Percentiles rank a stretch among this genome's conserved stretches.
phyloP scores from a whole-genome alignment of 257 asterid species.

The Solanum infundibuliforme region DNA sequence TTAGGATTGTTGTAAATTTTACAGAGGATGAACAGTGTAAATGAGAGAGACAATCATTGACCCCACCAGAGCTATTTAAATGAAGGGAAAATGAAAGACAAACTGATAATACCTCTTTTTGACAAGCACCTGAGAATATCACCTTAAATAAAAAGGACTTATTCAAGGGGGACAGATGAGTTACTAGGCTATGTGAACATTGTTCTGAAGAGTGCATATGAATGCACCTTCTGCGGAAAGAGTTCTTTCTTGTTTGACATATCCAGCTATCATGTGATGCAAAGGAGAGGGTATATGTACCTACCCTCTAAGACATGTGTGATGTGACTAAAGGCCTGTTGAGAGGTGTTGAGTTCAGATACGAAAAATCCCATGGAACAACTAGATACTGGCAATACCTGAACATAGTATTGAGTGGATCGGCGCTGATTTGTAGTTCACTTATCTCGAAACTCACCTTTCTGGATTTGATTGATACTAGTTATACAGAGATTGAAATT shows the following conservation, averaged over 20 bases:
- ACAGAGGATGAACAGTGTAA: background rate
- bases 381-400: background rate
- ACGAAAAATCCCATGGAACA: background rate
- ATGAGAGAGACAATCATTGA: background rate
- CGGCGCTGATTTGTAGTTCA: background rate
- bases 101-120: background rate
- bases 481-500: background rate
- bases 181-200: background rate
- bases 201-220: background rate
- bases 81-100: background rate
- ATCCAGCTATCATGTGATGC: background rate
- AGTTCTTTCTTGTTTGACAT: background rate
- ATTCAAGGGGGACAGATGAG: background rate
- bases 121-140: background rate
- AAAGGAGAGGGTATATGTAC: background rate
- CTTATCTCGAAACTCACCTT: background rate
- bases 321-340: background rate
- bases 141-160: background rate
- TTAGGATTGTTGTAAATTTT: background rate
- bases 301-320: background rate
- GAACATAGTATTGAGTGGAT: background rate
- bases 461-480: background rate
- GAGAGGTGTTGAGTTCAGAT: background rate
- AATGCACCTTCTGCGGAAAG: background rate
- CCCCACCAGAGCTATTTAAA: background rate